Conservation (phyloP, 208 protist genomes). For the Wallacemonas sp. region DNA sequence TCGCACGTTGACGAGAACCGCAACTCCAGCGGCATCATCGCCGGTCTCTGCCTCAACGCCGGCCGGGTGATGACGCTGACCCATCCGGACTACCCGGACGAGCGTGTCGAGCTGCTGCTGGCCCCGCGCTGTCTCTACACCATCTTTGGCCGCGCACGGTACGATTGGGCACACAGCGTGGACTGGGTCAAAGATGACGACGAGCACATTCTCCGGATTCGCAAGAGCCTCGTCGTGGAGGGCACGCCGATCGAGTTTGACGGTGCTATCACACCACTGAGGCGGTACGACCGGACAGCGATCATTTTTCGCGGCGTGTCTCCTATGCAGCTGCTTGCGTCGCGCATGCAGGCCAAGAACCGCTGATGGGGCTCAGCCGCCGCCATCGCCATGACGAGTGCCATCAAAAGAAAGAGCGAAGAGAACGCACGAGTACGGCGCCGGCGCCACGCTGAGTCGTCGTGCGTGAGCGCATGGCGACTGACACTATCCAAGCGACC, state of each 20-base stretch:
- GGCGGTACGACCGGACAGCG: constrained; percentile 61
- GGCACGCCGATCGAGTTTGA: constrained; percentile 71
- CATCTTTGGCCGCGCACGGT: constrained; percentile 69
- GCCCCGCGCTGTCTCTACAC: constrained; percentile 77
- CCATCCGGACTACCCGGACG: constrained; percentile 57
- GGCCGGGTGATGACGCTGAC: constrained; percentile 86
- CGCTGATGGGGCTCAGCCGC: neutral
- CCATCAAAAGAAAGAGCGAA: constrained; percentile 18
- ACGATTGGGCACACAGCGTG: constrained; percentile 86
- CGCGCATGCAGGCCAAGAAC: constrained; percentile 31
- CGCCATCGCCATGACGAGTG: neutral
- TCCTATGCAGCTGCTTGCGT: constrained; percentile 67
- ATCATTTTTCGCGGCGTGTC: constrained; percentile 85
- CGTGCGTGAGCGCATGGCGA: too few species aligned
- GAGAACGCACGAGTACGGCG: too few species aligned
- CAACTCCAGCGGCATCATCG: constrained; percentile 85
- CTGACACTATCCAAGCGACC: too few species aligned
- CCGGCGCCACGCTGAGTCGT: too few species aligned
- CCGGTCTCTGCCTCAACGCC: constrained; percentile 61
- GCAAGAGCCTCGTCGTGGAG: constrained; percentile 51
- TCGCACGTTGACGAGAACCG: constrained; percentile 78
- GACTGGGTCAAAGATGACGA: constrained; percentile 77
- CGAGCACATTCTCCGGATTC: constrained; percentile 72
- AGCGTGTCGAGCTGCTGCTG: constrained; percentile 76
- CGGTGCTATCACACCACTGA: constrained; percentile 48